These are phyloP conservation scores for Colletotrichum filicis DNA, from an alignment of 2,329 filamentous ascomycete genomes.

Conservation along the genomic window DNA sequence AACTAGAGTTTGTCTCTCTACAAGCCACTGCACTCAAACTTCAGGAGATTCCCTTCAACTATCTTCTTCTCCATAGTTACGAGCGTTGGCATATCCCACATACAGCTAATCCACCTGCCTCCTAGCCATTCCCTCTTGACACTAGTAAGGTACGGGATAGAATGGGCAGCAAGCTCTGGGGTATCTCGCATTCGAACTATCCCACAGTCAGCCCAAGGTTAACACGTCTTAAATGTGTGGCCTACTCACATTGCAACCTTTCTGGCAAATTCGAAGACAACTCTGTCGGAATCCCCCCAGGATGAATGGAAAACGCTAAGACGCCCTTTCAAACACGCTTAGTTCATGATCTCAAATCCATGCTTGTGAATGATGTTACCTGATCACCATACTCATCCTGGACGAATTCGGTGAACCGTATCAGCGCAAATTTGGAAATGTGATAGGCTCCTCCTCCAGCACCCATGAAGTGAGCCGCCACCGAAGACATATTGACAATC, in stretches of 20 bases:
- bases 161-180: constrained; percentile 32
- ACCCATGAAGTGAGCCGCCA: constrained; percentile 50
- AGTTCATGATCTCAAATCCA: neutral
- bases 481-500: constrained; percentile 58
- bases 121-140: constrained; percentile 29
- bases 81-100: constrained; percentile 34
- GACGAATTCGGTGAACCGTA: constrained; percentile 61
- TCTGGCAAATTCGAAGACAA: constrained; percentile 32
- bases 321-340: constrained; percentile 46
- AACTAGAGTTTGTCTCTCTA: neutral
- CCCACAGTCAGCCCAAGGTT: neutral
- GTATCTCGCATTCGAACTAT: constrained; percentile 35
- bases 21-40: constrained; percentile 33
- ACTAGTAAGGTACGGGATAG: constrained; percentile 29
- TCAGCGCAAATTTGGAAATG: constrained; percentile 59
- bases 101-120: constrained; percentile 33
- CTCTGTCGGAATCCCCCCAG: constrained; percentile 52
- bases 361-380: neutral
- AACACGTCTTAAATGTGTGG: rapidly evolving
- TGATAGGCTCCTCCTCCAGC: constrained; percentile 55
- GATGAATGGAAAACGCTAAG: constrained; percentile 52
- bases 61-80: constrained; percentile 24
- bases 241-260: constrained; percentile 23
- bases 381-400: constrained; percentile 53
- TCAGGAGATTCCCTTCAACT: constrained; percentile 18